Percentiles rank a stretch among this genome's conserved stretches.
Evolutionary conservation across 192 early-diverging fungal species (phyloP).

Genomic region (Obelidium mucronatum): DNA sequence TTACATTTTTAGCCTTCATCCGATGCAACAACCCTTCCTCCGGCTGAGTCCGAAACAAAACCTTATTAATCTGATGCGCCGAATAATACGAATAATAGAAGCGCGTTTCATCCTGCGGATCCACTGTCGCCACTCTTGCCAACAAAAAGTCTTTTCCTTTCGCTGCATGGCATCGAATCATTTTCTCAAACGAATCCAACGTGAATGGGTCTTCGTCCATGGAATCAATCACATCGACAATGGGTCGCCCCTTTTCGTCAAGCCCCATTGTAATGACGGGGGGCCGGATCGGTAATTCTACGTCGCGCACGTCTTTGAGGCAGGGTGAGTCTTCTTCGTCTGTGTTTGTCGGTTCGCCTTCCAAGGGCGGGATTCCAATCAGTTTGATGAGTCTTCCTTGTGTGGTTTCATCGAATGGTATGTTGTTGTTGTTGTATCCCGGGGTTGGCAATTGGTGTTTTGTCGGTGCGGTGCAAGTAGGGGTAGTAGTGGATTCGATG

Average conservation of each 20-base stretch:
- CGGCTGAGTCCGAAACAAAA: conserved; percentile 76
- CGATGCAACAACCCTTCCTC: conserved; percentile 76
- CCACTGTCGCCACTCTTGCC: conserved; percentile 71
- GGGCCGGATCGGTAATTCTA: conserved; percentile 37
- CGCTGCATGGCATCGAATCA: conserved; percentile 63
- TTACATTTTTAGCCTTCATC: conserved; percentile 79
- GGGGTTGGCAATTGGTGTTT: no score
- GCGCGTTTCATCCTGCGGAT: conserved; percentile 46
- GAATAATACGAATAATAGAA: conserved; percentile 75
- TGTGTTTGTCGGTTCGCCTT: background rate
- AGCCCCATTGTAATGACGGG: conserved; percentile 18
- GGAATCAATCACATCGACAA: conserved; percentile 68
- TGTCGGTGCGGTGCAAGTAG: no score
- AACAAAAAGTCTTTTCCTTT: conserved; percentile 73
- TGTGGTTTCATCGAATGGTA: no score
- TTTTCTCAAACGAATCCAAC: conserved; percentile 66
- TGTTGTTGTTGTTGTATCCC: no score
- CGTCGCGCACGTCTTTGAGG: conserved; percentile 30
- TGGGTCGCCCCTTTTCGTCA: conserved; percentile 31
- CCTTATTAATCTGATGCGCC: conserved; percentile 80
- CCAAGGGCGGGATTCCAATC: conserved; percentile 36
- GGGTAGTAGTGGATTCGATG: no score
- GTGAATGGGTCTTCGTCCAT: conserved; percentile 77
- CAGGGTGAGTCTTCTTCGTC: conserved; percentile 31
- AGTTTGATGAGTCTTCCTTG: conserved; percentile 37